phyloP scores from a whole-genome alignment of 2,329 filamentous ascomycete species.

The Rachicladosporium sp. region DNA sequence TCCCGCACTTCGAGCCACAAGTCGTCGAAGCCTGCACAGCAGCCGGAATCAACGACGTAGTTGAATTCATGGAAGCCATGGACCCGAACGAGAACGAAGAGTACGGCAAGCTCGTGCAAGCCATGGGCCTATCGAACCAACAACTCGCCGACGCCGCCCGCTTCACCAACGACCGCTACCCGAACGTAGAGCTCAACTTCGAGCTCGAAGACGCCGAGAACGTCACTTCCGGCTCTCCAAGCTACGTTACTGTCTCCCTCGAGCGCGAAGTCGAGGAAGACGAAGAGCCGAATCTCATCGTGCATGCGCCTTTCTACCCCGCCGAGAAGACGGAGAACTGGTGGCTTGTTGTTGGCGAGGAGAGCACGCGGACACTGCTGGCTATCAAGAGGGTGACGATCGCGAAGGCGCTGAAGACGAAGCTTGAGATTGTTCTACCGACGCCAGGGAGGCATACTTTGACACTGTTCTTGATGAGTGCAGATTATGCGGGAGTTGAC shows the following conservation, averaged over 20 bases:
- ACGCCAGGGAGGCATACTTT: slow-evolving; percentile 73
- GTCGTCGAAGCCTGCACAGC: slow-evolving; percentile 72
- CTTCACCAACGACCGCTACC: slow-evolving; percentile 95
- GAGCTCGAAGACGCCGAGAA: slow-evolving; percentile 69
- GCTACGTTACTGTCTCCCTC: slow-evolving; percentile 73
- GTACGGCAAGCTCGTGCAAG: slow-evolving; percentile 64
- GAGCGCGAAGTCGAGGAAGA: slow-evolving; percentile 66
- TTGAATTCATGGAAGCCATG: slow-evolving; percentile 99
- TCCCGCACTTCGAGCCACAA: slow-evolving; percentile 81
- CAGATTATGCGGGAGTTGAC: slow-evolving; percentile 93
- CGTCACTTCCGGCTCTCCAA: slow-evolving; percentile 66
- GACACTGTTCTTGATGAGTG: slow-evolving; percentile 90
- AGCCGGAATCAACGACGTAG: slow-evolving; percentile 78
- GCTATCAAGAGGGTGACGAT: slow-evolving; percentile 94
- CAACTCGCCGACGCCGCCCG: slow-evolving; percentile 81
- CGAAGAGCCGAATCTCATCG: slow-evolving; percentile 64
- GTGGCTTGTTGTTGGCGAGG: slow-evolving; percentile 95
- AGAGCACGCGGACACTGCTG: slow-evolving; percentile 73
- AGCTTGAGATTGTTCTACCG: slow-evolving; percentile 79
- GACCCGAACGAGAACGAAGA: slow-evolving; percentile 84
- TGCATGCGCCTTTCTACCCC: slow-evolving; percentile 93
- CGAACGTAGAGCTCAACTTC: slow-evolving; percentile 84
- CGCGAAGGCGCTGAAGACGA: slow-evolving; percentile 61
- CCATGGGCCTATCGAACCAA: slow-evolving; percentile 63
- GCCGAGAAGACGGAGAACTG: slow-evolving; percentile 89